Conservation (phyloP, 2,329 filamentous ascomycete species). For the Fusarium veterinarium region DNA sequence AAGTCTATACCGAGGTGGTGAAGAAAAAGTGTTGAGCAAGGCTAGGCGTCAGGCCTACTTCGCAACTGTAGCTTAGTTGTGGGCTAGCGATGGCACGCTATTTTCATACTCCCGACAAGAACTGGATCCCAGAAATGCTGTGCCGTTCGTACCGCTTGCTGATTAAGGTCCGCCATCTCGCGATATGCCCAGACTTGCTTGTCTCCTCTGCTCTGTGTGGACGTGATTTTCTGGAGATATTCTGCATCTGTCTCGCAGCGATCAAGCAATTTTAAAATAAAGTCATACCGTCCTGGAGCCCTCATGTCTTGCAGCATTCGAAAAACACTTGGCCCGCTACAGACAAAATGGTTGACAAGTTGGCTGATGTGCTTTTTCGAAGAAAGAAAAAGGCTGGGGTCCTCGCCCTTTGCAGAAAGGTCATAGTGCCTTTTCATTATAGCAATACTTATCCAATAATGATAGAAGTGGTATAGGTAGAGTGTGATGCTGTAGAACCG, state of each 20-base stretch:
- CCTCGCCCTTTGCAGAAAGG: rapidly evolving
- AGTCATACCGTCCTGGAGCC: rapidly evolving
- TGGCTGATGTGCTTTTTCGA: too few species aligned
- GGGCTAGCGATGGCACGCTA: background rate
- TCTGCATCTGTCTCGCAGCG: background rate
- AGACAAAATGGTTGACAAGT: background rate
- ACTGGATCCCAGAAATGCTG: background rate
- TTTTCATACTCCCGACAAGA: background rate
- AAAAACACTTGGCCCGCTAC: background rate
- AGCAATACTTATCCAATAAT: background rate
- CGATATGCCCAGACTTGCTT: background rate
- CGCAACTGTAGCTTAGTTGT: background rate
- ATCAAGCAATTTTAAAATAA: background rate
- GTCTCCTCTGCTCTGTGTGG: background rate
- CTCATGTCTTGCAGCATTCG: background rate
- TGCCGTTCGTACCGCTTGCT: background rate
- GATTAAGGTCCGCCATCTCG: background rate
- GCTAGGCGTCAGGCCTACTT: rapidly evolving
- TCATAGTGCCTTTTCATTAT: background rate
- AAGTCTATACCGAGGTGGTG: rapidly evolving
- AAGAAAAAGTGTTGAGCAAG: too few species aligned
- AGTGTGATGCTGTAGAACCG: background rate
- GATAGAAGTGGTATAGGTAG: background rate
- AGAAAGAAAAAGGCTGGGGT: rapidly evolving
- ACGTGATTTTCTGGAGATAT: background rate